Evolutionary conservation across 164 flowering plant species (phyloP).

Genomic region (Vitis cinerea): DNA sequence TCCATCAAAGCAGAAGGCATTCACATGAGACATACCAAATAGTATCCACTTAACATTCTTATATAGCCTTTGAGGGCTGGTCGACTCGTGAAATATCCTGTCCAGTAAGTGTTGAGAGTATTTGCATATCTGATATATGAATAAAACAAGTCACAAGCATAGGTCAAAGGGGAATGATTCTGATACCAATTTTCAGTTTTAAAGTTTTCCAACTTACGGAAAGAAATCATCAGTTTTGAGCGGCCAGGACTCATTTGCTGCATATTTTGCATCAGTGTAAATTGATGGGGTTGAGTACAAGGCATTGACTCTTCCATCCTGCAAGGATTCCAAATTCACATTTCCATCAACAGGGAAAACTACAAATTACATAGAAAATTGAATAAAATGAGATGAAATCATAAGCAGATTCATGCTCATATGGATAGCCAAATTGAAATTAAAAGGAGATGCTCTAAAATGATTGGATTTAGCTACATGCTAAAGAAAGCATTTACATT

Average conservation of each 20-base stretch:
- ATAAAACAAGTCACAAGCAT: too few relatives aligned
- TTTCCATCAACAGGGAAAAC: too few relatives aligned
- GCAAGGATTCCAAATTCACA: too few relatives aligned
- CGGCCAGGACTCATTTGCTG: constrained; percentile 2
- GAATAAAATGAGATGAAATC: too few relatives aligned
- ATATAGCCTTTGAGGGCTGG: constrained; percentile 86
- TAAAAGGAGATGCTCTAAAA: too few relatives aligned
- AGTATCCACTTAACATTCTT: constrained; percentile 79
- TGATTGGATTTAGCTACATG: too few relatives aligned
- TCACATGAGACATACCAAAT: constrained; percentile 50
- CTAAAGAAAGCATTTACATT: too few relatives aligned
- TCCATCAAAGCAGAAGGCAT: background rate
- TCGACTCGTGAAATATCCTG: constrained; percentile 92
- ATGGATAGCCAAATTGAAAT: too few relatives aligned
- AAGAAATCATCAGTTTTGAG: constrained; percentile 3
- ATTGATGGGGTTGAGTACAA: constrained; percentile 3
- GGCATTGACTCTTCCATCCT: constrained; percentile 1
- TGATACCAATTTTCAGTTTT: too few relatives aligned
- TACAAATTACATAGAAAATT: too few relatives aligned
- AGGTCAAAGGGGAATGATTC: too few relatives aligned
- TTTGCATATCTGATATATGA: constrained; percentile 75
- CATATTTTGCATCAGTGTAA: constrained; percentile 5
- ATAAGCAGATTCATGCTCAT: too few relatives aligned
- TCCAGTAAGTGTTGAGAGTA: constrained; percentile 86
- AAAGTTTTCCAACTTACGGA: background rate